Evolutionary conservation across 768 basidiomycete genomes (phyloP).

Genomic region (Pulveroboletus sp.): DNA sequence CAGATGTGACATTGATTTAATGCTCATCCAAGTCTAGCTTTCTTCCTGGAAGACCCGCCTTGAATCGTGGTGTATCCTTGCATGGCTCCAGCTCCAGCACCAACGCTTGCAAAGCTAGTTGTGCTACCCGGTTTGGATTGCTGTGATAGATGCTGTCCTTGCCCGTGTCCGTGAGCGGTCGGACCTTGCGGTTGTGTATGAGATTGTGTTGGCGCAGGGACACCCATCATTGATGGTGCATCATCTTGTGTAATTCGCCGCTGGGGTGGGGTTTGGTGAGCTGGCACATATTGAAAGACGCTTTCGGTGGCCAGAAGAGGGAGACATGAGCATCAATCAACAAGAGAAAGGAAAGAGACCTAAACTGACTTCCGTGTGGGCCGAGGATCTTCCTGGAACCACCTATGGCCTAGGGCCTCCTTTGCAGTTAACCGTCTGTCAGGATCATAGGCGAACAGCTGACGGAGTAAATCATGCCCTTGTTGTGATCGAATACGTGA

Average conservation of each 20-base stretch:
- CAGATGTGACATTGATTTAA: no score
- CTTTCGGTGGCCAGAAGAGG: conserved; percentile 35
- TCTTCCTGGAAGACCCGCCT: conserved; percentile 52
- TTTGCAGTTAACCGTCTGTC: conserved; percentile 80
- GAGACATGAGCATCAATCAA: conserved; percentile 4
- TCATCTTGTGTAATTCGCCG: conserved; percentile 93
- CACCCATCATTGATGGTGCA: conserved; percentile 80
- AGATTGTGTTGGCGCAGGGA: conserved; percentile 45
- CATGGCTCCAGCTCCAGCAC: conserved; percentile 46
- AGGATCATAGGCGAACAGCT: conserved; percentile 89
- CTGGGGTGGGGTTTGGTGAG: conserved; percentile 76
- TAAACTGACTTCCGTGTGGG: conserved; percentile 78
- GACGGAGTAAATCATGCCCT: conserved; percentile 81
- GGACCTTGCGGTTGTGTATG: conserved; percentile 41
- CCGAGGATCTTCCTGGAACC: conserved; percentile 90
- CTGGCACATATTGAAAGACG: conserved; percentile 66
- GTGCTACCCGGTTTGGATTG: conserved; percentile 56
- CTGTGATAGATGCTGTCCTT: conserved; percentile 38
- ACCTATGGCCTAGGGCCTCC: conserved; percentile 79
- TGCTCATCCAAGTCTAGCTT: conserved; percentile 50
- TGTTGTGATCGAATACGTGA: conserved; percentile 53
- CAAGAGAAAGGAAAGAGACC: not conserved
- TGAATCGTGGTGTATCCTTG: conserved; percentile 30
- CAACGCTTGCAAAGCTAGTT: conserved; percentile 60
- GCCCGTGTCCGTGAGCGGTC: conserved; percentile 47